phyloP scores from a whole-genome alignment of 805 yeast species.

The Ogataea henricii region DNA sequence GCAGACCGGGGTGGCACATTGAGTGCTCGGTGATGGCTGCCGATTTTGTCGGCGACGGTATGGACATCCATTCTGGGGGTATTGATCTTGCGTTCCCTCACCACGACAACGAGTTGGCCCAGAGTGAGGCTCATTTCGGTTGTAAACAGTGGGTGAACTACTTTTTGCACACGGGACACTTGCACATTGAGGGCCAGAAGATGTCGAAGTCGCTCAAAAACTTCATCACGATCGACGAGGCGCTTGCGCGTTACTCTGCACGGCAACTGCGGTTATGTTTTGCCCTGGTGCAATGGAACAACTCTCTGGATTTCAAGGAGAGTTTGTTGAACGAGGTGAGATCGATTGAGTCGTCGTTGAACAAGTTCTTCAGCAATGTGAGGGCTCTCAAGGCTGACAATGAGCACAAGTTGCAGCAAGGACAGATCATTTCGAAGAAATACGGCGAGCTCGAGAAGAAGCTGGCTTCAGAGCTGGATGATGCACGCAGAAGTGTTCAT shows the following conservation, averaged over 20 bases:
- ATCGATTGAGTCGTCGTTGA: conserved; percentile 69
- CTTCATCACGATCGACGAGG: conserved; percentile 92
- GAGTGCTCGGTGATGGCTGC: conserved; percentile 99
- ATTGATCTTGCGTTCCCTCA: conserved; percentile 98
- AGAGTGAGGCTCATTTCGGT: conserved; percentile 89
- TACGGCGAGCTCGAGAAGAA: conserved; percentile 54
- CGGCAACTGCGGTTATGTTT: conserved; percentile 90
- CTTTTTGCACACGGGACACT: conserved; percentile 94
- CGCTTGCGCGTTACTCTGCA: conserved; percentile 65
- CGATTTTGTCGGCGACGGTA: conserved; percentile 75
- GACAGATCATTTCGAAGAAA: conserved; percentile 62
- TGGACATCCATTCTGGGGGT: conserved; percentile 97
- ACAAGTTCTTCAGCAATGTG: conserved; percentile 84
- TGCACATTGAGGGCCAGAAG: conserved; percentile 97
- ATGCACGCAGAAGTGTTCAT: conserved; percentile 64
- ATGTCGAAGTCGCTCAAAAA: conserved; percentile 96
- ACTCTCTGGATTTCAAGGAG: conserved; percentile 89
- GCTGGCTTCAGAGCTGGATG: conserved; percentile 42
- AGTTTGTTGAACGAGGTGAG: conserved; percentile 74
- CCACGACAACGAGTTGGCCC: conserved; percentile 98
- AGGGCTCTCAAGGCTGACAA: conserved; percentile 77
- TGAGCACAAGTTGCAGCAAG: conserved; percentile 49
- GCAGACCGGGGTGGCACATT: conserved; percentile 99
- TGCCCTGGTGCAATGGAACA: conserved; percentile 91
- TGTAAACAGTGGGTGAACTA: conserved; percentile 96